These are phyloP conservation scores for Quercus gilva DNA, from an alignment of 306 rosid species.

Conservation along the genomic window DNA sequence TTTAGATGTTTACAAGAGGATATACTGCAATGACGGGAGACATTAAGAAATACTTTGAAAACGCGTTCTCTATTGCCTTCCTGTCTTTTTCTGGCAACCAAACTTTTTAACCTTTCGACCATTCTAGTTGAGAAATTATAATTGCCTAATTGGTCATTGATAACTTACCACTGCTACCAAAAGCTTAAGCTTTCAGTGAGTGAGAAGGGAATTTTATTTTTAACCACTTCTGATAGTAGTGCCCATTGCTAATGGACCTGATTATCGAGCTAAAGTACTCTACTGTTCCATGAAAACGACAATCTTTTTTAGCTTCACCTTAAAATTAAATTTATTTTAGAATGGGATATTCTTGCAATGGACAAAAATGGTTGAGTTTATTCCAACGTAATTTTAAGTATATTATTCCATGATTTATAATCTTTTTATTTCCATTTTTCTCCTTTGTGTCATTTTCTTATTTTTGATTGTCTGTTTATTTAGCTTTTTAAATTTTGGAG, in stretches of 20 bases:
- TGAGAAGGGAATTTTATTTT: no score
- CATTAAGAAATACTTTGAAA: not conserved
- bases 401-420: not conserved
- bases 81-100: not conserved
- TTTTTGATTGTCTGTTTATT: not conserved
- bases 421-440: slow-evolving; percentile 16
- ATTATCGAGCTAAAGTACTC: not conserved
- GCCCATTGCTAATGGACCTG: not conserved
- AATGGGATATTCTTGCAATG: not conserved
- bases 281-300: slow-evolving; percentile 13
- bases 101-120: not conserved
- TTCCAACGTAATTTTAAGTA: not conserved
- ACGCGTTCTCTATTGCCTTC: not conserved
- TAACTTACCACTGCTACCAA: not conserved
- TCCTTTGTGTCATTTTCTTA: slow-evolving; percentile 5
- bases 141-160: not conserved
- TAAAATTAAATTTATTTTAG: not conserved
- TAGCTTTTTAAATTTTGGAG: not conserved
- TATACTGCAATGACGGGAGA: not conserved
- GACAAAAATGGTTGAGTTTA: slow-evolving; percentile 9
- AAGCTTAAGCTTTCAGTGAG: not conserved
- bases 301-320: not conserved
- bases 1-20: no score
- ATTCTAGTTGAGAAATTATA: not conserved
- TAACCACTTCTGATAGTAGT: no score